phyloP scores from a whole-genome alignment of 1,284 basidiomycete species.

The Neotropicomus parvogracilis region DNA sequence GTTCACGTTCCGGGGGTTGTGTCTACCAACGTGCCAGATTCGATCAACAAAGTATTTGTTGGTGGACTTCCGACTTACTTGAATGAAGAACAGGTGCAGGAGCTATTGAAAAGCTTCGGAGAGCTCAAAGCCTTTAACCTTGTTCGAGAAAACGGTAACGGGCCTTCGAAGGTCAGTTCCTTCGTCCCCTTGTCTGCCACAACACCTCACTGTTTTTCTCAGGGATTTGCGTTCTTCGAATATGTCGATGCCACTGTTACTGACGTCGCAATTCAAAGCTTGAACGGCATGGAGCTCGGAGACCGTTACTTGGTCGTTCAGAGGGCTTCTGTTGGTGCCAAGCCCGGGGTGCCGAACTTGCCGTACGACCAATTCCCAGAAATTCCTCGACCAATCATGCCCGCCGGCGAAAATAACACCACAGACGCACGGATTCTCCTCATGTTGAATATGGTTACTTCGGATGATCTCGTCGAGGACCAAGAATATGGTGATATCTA shows the following conservation, averaged over 20 bases:
- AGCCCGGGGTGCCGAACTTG: conserved; percentile 61
- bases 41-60: conserved; percentile 96
- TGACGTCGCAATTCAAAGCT: conserved; percentile 92
- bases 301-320: conserved; percentile 97
- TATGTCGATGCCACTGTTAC: conserved; percentile 89
- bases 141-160: conserved; percentile 89
- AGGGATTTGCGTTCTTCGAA: conserved; percentile 99
- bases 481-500: conserved; percentile 91
- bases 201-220: conserved; percentile 16
- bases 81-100: conserved; percentile 97
- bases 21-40: conserved; percentile 95
- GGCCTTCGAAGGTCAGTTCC: conserved; percentile 74
- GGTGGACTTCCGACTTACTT: conserved; percentile 94
- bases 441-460: conserved; percentile 98
- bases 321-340: conserved; percentile 89
- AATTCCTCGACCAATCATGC: conserved; percentile 79
- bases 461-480: conserved; percentile 90
- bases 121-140: conserved; percentile 97
- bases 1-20: conserved; percentile 90
- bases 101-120: conserved; percentile 94
- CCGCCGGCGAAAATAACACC: conserved; percentile 61
- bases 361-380: conserved; percentile 73
- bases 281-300: conserved; percentile 97
- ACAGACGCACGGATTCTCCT: conserved; percentile 80
- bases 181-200: background rate